phyloP scores from a whole-genome alignment of 768 basidiomycete species.

The Russula sp. region DNA sequence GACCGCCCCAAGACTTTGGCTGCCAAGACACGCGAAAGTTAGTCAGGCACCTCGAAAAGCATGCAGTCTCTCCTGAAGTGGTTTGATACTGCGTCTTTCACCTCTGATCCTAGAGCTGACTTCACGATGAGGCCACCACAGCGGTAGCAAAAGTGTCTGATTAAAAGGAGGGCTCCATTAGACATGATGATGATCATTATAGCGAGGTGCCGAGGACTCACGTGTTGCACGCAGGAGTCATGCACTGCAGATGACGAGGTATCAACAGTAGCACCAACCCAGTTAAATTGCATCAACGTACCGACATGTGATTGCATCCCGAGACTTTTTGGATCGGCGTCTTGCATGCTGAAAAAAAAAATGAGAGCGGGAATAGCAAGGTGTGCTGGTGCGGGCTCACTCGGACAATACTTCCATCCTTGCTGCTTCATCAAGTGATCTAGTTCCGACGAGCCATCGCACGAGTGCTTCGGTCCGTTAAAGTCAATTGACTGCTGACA shows the following conservation, averaged over 20 bases:
- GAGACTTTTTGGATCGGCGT: conserved; percentile 44
- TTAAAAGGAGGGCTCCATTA: background rate
- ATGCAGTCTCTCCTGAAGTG: conserved; percentile 31
- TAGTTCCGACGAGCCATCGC: conserved; percentile 30
- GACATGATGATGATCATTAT: background rate
- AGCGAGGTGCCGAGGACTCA: conserved; percentile 1
- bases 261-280: background rate
- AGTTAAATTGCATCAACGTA: conserved; percentile 26
- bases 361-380: background rate
- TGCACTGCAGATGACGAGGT: conserved; percentile 34
- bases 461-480: conserved; percentile 24
- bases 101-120: conserved; percentile 31
- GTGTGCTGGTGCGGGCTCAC: conserved; percentile 12
- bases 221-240: conserved; percentile 49
- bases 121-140: conserved; percentile 43
- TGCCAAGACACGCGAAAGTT: too few species aligned
- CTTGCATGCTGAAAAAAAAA: conserved; percentile 33
- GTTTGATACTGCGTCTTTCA: conserved; percentile 25
- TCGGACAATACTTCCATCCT: conserved; percentile 32
- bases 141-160: conserved; percentile 45
- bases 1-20: background rate
- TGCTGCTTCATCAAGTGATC: conserved; percentile 25
- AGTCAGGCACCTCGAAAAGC: conserved; percentile 28
- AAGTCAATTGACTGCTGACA: conserved; percentile 26
- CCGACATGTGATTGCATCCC: conserved; percentile 57